A percentile compares a stretch with the other conserved stretches of the same genome.
phyloP scores from a whole-genome alignment of 1,284 basidiomycete species.

The Boletus chippewaensis region DNA sequence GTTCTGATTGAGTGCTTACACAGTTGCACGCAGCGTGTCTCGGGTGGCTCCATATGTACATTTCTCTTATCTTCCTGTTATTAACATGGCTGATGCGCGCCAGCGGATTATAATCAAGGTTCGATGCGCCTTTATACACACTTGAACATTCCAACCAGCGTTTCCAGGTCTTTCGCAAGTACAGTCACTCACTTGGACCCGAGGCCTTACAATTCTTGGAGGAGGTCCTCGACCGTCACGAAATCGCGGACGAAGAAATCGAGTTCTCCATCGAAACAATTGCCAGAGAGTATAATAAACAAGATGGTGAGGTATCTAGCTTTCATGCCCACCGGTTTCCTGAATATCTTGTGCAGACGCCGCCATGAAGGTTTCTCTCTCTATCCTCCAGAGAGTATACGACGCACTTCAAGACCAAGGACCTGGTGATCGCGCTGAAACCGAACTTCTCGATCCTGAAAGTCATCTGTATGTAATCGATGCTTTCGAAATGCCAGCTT shows the following conservation, averaged over 20 bases:
- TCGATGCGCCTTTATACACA: constrained; percentile 2
- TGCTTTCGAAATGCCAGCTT: constrained; percentile 90
- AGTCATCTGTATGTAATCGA: constrained; percentile 82
- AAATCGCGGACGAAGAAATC: constrained; percentile 64
- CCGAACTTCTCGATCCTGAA: constrained; percentile 75
- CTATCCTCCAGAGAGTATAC: constrained; percentile 75
- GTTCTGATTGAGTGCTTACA: constrained; percentile 12
- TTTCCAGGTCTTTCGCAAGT: constrained; percentile 70
- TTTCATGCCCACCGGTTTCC: constrained; percentile 11
- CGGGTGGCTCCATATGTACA: no score
- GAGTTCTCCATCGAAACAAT: constrained; percentile 78
- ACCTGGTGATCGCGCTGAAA: constrained; percentile 46
- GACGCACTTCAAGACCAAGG: constrained; percentile 72
- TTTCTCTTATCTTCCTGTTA: no score
- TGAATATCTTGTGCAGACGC: constrained; percentile 46
- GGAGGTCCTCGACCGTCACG: constrained; percentile 58
- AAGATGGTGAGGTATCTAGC: constrained; percentile 60
- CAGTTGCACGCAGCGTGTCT: no score
- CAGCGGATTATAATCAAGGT: constrained; percentile 66
- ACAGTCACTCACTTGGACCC: constrained; percentile 75
- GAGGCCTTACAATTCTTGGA: constrained; percentile 67
- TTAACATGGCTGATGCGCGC: constrained; percentile 37
- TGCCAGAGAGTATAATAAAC: constrained; percentile 86
- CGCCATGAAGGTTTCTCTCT: constrained; percentile 70
- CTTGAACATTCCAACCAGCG: not conserved